phyloP scores from a whole-genome alignment of 179 eudicot genomes.

The Silene noctiflora region DNA sequence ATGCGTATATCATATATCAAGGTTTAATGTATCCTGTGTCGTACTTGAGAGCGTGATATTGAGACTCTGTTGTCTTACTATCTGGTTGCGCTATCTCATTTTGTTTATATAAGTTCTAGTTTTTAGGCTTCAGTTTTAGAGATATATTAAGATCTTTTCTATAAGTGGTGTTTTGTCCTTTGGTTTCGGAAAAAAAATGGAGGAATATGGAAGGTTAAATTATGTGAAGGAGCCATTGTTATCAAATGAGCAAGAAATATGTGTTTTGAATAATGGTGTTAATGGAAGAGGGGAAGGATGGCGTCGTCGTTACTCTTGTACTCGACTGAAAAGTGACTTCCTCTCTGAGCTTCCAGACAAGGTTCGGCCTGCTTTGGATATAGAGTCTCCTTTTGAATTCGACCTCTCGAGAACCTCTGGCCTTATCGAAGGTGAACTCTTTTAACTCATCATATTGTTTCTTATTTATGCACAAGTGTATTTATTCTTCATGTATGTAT shows the following conservation, averaged over 20 bases:
- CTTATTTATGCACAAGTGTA: neutral
- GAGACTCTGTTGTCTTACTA: too few relatives aligned
- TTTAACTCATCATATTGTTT: neutral
- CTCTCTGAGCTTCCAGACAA: conserved; percentile 68
- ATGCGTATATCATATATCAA: too few relatives aligned
- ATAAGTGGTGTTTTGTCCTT: too few relatives aligned
- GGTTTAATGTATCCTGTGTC: too few relatives aligned
- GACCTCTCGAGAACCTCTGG: conserved; percentile 57
- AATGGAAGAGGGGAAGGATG: conserved; percentile 15
- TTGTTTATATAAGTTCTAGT: too few relatives aligned
- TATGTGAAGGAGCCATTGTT: conserved; percentile 29
- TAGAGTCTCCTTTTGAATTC: conserved; percentile 57
- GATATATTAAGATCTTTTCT: too few relatives aligned
- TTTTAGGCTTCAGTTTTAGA: too few relatives aligned
- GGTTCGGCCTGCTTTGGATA: conserved; percentile 54
- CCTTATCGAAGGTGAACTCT: conserved; percentile 45
- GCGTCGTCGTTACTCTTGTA: conserved; percentile 31
- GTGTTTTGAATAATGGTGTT: conserved; percentile 10
- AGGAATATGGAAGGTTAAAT: conserved; percentile 17
- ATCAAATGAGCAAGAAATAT: conserved; percentile 17
- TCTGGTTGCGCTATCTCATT: too few relatives aligned
- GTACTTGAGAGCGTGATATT: too few relatives aligned
- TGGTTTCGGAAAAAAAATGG: conserved; percentile 2
- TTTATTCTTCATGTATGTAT: too few relatives aligned
- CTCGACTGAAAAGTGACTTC: conserved; percentile 48